Evolutionary conservation across 257 asterid genomes (phyloP).

Genomic region (Petunia axillaris): DNA sequence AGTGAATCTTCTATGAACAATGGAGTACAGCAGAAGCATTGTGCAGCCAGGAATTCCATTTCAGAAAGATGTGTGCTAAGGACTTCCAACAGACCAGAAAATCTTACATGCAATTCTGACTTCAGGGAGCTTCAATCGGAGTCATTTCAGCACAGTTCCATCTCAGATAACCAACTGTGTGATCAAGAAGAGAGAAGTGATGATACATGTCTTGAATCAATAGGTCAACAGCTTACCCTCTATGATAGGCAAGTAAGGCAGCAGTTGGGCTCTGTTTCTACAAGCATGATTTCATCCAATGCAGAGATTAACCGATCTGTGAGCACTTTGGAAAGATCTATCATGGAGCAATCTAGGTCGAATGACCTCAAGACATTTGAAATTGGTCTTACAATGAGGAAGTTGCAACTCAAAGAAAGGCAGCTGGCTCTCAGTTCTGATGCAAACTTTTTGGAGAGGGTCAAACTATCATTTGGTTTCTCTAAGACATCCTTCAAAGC

Average conservation of each 20-base stretch:
- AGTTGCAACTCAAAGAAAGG: constrained; percentile 70
- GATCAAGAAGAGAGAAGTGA: constrained; percentile 43
- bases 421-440: constrained; percentile 56
- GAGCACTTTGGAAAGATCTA: constrained; percentile 67
- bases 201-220: constrained; percentile 26
- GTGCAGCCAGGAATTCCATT: constrained; percentile 35
- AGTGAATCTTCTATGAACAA: constrained; percentile 48
- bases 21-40: constrained; percentile 36
- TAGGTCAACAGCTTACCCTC: constrained; percentile 53
- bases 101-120: constrained; percentile 32
- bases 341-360: constrained; percentile 80
- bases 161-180: constrained; percentile 24
- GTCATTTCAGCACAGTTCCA: constrained; percentile 30
- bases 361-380: constrained; percentile 75
- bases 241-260: constrained; percentile 44
- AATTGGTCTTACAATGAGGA: constrained; percentile 69
- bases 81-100: constrained; percentile 33
- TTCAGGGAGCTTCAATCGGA: constrained; percentile 33
- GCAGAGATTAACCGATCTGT: constrained; percentile 34
- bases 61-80: constrained; percentile 35
- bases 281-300: constrained; percentile 37
- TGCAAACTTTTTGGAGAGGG: constrained; percentile 67
- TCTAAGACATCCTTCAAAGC: constrained; percentile 71
- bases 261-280: constrained; percentile 43
- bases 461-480: constrained; percentile 80